Conservation (phyloP, 768 basidiomycete species). For the Hygrocybe punicea region DNA sequence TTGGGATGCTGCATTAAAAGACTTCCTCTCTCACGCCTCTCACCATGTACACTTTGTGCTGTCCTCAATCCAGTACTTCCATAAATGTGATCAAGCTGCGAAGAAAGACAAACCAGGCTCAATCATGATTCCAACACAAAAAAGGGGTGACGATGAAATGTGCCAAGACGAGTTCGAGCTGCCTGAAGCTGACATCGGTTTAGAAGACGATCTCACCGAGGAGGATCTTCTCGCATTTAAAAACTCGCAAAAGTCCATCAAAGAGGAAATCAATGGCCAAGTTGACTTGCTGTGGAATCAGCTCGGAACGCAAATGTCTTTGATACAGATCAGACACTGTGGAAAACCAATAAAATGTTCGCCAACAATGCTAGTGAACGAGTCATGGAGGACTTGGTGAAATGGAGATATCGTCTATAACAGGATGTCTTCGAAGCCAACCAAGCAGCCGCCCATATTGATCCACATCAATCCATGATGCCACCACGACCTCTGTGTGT, state of each 20-base stretch:
- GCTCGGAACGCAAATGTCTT: not conserved
- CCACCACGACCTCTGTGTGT: conserved; percentile 30
- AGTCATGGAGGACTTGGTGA: not conserved
- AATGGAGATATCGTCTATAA: not conserved
- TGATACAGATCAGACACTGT: not conserved
- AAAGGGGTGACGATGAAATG: not conserved
- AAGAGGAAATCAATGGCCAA: not conserved
- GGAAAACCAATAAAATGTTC: not conserved
- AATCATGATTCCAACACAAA: not conserved
- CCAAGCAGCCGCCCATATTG: too few species aligned
- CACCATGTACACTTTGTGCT: not conserved
- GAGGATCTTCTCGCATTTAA: conserved; percentile 7
- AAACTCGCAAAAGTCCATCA: not conserved
- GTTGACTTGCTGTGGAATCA: not conserved
- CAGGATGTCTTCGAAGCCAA: conserved; percentile 16
- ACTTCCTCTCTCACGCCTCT: not conserved
- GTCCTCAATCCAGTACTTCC: conserved; percentile 7
- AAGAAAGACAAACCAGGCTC: conserved; percentile 11
- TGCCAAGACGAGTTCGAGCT: not conserved
- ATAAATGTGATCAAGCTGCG: conserved; percentile 3
- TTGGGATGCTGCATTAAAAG: too few species aligned
- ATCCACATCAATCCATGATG: too few species aligned
- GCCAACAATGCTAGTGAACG: too few species aligned
- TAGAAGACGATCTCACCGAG: conserved; percentile 16
- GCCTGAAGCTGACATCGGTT: too few species aligned